These are phyloP conservation scores for Orbilia blumenaviensis DNA, from an alignment of 2,329 filamentous ascomycete genomes.

Conservation along the genomic window DNA sequence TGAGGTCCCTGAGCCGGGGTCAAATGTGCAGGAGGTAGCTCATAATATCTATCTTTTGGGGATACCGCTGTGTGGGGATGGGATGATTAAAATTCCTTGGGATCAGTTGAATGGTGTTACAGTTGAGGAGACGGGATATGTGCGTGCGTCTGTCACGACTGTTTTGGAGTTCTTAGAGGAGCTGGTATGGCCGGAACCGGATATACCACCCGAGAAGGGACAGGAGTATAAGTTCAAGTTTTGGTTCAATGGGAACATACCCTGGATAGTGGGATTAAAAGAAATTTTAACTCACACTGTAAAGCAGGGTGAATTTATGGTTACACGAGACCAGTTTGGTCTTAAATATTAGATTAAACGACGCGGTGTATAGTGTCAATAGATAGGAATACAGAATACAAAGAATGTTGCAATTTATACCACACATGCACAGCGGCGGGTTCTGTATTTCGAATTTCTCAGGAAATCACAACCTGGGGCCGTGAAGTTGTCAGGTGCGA, in stretches of 20 bases:
- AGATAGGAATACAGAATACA: too few species aligned
- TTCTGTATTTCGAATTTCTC: too few species aligned
- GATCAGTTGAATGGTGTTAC: conserved; percentile 8
- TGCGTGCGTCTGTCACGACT: conserved; percentile 9
- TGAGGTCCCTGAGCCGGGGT: background rate
- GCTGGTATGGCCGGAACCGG: conserved; percentile 18
- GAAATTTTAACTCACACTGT: background rate
- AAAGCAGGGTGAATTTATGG: too few species aligned
- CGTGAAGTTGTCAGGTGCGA: too few species aligned
- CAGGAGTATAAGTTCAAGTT: conserved; percentile 20
- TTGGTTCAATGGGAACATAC: conserved; percentile 13
- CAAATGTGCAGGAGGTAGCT: background rate
- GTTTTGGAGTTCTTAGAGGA: conserved; percentile 19
- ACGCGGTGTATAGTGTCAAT: too few species aligned
- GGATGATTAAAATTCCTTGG: conserved; percentile 24
- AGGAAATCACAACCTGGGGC: too few species aligned
- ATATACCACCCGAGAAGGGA: conserved; percentile 3
- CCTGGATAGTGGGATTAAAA: conserved; percentile 25
- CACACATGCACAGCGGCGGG: too few species aligned
- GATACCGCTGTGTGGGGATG: conserved; percentile 13
- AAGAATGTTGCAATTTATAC: too few species aligned
- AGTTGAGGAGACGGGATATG: conserved; percentile 6
- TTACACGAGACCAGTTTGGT: too few species aligned
- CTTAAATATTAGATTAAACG: background rate
- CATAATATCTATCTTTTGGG: conserved; percentile 19